Evolutionary conservation across 176 grass and related monocot genomes (phyloP).

Genomic region (Carex littledalei): DNA sequence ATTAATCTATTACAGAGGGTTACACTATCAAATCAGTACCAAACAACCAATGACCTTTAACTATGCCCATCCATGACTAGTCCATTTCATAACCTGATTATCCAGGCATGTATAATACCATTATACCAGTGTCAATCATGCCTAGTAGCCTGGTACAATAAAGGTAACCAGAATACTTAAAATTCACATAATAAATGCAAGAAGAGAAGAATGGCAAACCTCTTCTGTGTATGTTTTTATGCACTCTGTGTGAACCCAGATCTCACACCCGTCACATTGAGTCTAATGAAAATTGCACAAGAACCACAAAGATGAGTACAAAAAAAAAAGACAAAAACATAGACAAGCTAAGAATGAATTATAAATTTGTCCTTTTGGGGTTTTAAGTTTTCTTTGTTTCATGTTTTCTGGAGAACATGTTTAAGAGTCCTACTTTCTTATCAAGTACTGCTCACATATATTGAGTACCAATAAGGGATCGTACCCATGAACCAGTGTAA

Average conservation of each 20-base stretch:
- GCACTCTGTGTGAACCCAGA: slow-evolving; percentile 96
- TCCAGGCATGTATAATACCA: not conserved
- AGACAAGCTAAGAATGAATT: not conserved
- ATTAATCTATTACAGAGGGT: not conserved
- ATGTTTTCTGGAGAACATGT: not conserved
- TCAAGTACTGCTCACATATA: not conserved
- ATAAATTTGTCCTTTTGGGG: not conserved
- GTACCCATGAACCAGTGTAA: not conserved
- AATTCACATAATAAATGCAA: not conserved
- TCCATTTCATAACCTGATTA: not conserved
- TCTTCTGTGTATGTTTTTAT: slow-evolving; percentile 51
- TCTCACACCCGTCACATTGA: slow-evolving; percentile 83
- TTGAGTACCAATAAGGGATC: not conserved
- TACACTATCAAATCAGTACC: not conserved
- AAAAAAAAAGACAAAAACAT: not conserved
- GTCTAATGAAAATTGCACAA: slow-evolving; percentile 37
- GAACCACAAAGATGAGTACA: not conserved
- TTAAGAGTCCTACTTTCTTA: not conserved
- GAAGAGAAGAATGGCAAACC: slow-evolving; percentile 34
- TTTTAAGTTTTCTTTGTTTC: not conserved
- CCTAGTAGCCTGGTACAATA: not conserved
- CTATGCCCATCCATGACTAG: not conserved
- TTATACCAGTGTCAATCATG: not conserved
- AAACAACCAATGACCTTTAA: slow-evolving; percentile 12
- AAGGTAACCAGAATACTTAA: not conserved